phyloP scores from a whole-genome alignment of 2,329 filamentous ascomycete species.

The Onygena corvina region DNA sequence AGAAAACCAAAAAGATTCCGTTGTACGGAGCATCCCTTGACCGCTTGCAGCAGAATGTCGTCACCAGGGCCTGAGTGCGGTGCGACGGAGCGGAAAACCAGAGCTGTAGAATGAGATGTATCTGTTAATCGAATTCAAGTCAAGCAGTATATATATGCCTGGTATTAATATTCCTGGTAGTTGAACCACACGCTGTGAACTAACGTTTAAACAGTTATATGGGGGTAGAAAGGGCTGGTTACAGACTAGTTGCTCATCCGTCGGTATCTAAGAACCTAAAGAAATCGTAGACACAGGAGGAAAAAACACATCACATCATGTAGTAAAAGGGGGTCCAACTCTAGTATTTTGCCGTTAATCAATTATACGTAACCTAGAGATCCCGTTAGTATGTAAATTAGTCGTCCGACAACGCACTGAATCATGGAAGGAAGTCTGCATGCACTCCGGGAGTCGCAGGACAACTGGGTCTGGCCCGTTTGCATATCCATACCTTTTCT shows the following conservation, averaged over 20 bases:
- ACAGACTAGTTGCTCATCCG: neutral
- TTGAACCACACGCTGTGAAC: neutral
- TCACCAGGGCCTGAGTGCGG: neutral
- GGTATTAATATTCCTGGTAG: neutral
- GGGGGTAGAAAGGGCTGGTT: too few relatives aligned
- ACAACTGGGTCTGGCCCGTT: neutral
- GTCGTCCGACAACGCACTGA: neutral
- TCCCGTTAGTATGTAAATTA: conserved; percentile 7
- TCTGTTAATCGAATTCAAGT: neutral
- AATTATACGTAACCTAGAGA: conserved; percentile 12
- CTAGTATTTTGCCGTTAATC: neutral
- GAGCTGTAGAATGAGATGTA: neutral
- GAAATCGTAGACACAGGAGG: neutral
- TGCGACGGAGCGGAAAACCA: neutral
- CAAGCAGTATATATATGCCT: neutral
- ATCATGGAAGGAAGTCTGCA: neutral
- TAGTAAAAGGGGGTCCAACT: conserved; percentile 1
- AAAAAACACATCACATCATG: neutral
- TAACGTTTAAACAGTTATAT: too few relatives aligned
- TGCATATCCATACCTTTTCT: conserved; percentile 44
- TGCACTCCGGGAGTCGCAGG: neutral
- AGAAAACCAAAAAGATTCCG: neutral
- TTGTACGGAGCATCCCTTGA: neutral
- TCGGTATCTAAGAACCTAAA: neutral
- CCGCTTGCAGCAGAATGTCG: neutral